phyloP scores from a whole-genome alignment of 441 rosid genomes.

The Viola pubescens region DNA sequence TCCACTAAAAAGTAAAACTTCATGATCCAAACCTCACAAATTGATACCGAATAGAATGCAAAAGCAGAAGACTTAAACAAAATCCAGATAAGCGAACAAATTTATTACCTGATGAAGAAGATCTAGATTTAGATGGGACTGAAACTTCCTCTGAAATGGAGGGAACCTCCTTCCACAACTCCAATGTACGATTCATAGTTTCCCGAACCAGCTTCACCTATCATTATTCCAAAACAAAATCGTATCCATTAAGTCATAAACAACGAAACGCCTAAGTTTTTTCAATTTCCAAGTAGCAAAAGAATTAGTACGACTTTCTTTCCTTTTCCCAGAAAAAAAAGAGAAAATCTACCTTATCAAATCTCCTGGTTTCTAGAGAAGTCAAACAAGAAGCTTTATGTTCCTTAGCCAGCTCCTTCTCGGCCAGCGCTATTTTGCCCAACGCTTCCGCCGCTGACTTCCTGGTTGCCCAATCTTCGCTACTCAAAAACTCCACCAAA shows the following conservation, averaged over 20 bases:
- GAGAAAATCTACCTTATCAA: conserved; percentile 62
- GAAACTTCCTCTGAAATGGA: conserved; percentile 41
- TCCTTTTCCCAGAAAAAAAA: background rate
- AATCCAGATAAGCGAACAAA: background rate
- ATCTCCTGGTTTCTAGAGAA: conserved; percentile 61
- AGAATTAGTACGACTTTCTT: background rate
- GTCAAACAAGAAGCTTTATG: conserved; percentile 41
- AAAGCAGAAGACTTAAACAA: background rate
- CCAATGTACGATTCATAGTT: conserved; percentile 69
- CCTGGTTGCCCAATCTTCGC: conserved; percentile 81
- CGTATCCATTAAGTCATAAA: background rate
- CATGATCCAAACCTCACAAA: background rate
- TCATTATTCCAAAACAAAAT: background rate
- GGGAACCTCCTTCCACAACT: conserved; percentile 68
- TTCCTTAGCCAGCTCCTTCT: conserved; percentile 46
- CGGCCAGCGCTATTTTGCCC: conserved; percentile 55
- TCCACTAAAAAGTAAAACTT: conserved; percentile 1
- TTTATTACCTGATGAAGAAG: conserved; percentile 42
- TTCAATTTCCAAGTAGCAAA: conserved; percentile 6
- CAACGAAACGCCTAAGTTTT: background rate
- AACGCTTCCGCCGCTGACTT: conserved; percentile 83
- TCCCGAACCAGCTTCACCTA: conserved; percentile 86
- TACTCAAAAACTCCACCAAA: conserved; percentile 53
- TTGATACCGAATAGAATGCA: background rate
- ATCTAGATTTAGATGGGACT: conserved; percentile 37